These are phyloP conservation scores for button mushroom (Agaricus bisporus) DNA, from an alignment of 768 basidiomycete species.

Conservation along the genomic window DNA sequence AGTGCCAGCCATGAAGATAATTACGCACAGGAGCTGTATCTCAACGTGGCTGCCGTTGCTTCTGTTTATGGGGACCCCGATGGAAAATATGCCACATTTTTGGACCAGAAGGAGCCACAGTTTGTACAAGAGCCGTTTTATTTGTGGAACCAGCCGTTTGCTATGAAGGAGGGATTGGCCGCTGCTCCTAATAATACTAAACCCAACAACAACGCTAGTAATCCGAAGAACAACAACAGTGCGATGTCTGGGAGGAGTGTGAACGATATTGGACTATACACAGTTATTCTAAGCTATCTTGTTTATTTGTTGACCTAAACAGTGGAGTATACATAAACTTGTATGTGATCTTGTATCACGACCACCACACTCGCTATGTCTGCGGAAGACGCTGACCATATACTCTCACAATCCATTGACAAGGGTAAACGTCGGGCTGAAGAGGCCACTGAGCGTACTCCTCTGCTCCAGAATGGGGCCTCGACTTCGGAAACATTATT, in stretches of 20 bases:
- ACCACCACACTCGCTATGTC: constrained; percentile 1
- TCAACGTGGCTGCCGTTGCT: constrained; percentile 50
- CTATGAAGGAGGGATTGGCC: constrained; percentile 14
- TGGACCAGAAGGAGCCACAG: constrained; percentile 29
- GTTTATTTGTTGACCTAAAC: constrained; percentile 7
- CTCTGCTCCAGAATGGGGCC: constrained; percentile 36
- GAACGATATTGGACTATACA: constrained; percentile 1
- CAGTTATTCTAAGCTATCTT: not conserved
- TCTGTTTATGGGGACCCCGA: constrained; percentile 55
- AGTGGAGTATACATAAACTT: not conserved
- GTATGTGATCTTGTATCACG: not conserved
- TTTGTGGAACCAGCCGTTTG: constrained; percentile 51
- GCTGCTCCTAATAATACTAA: not conserved
- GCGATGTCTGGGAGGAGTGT: not conserved
- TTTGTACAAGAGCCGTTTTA: constrained; percentile 43
- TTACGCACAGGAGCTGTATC: constrained; percentile 47
- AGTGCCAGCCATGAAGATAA: constrained; percentile 24
- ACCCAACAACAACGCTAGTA: not conserved
- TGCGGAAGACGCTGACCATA: not conserved
- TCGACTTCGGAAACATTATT: constrained; percentile 19
- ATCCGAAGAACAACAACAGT: not conserved
- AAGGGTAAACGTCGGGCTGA: constrained; percentile 55
- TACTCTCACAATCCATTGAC: constrained; percentile 2
- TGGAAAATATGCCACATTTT: constrained; percentile 46
- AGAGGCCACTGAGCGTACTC: constrained; percentile 46